These are phyloP conservation scores for Penstemon newberryi DNA, from an alignment of 257 asterid genomes.

Conservation along the genomic window DNA sequence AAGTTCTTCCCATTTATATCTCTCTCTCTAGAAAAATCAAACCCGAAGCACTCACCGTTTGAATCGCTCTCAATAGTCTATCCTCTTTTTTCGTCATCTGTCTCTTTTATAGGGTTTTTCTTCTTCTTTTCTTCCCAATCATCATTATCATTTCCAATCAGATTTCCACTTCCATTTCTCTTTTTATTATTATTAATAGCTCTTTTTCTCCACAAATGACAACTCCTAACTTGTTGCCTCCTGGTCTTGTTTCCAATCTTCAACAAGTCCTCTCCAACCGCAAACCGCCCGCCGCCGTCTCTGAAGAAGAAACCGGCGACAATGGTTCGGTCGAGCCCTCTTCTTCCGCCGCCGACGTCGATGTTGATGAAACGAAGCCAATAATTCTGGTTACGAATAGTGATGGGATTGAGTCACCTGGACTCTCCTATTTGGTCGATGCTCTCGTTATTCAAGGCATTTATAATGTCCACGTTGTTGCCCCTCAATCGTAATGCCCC, in stretches of 20 bases:
- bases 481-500: slow-evolving; percentile 62
- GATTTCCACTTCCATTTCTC: too few species aligned
- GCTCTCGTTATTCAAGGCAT: slow-evolving; percentile 42
- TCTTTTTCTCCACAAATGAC: slow-evolving; percentile 32
- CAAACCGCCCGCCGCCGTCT: slow-evolving; percentile 33
- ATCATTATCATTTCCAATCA: too few species aligned
- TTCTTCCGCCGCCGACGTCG: slow-evolving; percentile 29
- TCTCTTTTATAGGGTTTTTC: neutral
- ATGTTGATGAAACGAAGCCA: slow-evolving; percentile 52
- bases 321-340: slow-evolving; percentile 32
- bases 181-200: too few species aligned
- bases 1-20: too few species aligned
- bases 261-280: slow-evolving; percentile 67
- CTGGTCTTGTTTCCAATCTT: slow-evolving; percentile 89
- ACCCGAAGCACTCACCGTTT: too few species aligned
- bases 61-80: too few species aligned
- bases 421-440: slow-evolving; percentile 52
- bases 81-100: too few species aligned
- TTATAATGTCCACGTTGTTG: slow-evolving; percentile 50
- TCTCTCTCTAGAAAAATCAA: too few species aligned
- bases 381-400: slow-evolving; percentile 71
- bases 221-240: slow-evolving; percentile 54
- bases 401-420: slow-evolving; percentile 92
- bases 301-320: slow-evolving; percentile 23
- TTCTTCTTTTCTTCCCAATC: neutral